A percentile compares a stretch with the other conserved stretches of the same genome.
Evolutionary conservation across 83 land plant genomes (phyloP).

Genomic region (Picea engelmannii): DNA sequence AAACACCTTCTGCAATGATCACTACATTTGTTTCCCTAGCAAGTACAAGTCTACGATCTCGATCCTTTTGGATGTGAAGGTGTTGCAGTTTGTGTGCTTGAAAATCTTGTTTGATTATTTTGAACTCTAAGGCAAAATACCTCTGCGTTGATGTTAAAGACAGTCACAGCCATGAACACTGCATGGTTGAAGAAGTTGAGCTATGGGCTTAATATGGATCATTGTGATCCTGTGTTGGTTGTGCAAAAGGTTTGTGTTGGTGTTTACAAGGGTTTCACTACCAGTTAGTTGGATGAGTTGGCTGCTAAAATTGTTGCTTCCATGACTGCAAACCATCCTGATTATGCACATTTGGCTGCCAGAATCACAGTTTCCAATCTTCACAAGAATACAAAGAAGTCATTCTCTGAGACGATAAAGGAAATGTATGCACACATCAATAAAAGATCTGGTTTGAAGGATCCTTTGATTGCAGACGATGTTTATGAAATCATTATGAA

Average conservation of each 20-base stretch:
- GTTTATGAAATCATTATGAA: conserved; percentile 22
- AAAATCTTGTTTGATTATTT: too few species aligned
- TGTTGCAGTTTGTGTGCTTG: too few species aligned
- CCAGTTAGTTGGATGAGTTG: conserved; percentile 92
- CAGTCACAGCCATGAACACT: conserved; percentile 39
- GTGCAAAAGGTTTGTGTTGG: conserved; percentile 95
- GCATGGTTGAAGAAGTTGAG: conserved; percentile 95
- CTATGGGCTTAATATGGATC: conserved; percentile 84
- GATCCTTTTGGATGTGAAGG: too few species aligned
- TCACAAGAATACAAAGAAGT: conserved; percentile 53
- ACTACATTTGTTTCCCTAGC: too few species aligned
- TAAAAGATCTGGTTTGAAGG: conserved; percentile 67
- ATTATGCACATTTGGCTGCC: conserved; percentile 51
- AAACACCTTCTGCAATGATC: too few species aligned
- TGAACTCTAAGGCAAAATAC: too few species aligned
- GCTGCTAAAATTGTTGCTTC: conserved; percentile 96
- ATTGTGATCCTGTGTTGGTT: conserved; percentile 57
- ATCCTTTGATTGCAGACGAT: conserved; percentile 89
- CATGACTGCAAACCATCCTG: conserved; percentile 40
- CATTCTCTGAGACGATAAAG: conserved; percentile 90
- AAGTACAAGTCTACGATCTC: too few species aligned
- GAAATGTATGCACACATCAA: conserved; percentile 74
- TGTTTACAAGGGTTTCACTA: conserved; percentile 93
- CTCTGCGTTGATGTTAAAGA: too few species aligned
- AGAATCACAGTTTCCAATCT: too few species aligned